Conservation (phyloP, 306 rosid genomes). For the Geum urbanum region DNA sequence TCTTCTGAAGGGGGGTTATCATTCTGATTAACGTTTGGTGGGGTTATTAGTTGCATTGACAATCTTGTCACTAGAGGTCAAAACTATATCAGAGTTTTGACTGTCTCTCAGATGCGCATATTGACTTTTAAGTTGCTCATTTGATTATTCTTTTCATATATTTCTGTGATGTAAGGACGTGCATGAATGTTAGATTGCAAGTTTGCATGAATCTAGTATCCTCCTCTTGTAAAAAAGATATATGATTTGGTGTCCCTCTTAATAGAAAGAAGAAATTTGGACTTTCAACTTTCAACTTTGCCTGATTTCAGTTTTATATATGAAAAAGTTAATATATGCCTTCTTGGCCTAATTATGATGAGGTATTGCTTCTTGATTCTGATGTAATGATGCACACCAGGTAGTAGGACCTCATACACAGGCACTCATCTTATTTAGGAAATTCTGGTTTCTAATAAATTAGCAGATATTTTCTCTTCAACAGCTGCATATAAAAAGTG, state of each 20-base stretch:
- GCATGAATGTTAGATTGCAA: neutral
- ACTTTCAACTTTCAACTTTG: neutral
- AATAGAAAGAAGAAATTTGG: neutral
- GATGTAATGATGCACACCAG: neutral
- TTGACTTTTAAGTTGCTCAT: neutral
- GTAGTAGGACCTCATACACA: neutral
- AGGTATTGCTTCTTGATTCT: neutral
- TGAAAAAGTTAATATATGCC: neutral
- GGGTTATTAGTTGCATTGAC: constrained; percentile 5
- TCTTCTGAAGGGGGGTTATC: neutral
- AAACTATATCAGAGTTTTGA: neutral
- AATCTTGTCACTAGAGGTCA: neutral
- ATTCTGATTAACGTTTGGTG: neutral
- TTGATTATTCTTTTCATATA: neutral
- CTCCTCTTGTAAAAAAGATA: neutral
- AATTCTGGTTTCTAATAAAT: constrained; percentile 18
- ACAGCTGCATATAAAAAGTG: constrained; percentile 91
- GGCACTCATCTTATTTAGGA: neutral
- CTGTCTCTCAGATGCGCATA: neutral
- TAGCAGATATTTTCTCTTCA: constrained; percentile 52
- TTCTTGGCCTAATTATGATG: neutral
- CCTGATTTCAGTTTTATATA: neutral
- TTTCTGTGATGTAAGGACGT: neutral
- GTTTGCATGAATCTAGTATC: neutral
- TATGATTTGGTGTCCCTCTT: too few relatives aligned